Percentiles rank a stretch among this genome's conserved stretches.
Evolutionary conservation across 1,284 basidiomycete species (phyloP).

Genomic region (Coniferiporia sulphurascens): DNA sequence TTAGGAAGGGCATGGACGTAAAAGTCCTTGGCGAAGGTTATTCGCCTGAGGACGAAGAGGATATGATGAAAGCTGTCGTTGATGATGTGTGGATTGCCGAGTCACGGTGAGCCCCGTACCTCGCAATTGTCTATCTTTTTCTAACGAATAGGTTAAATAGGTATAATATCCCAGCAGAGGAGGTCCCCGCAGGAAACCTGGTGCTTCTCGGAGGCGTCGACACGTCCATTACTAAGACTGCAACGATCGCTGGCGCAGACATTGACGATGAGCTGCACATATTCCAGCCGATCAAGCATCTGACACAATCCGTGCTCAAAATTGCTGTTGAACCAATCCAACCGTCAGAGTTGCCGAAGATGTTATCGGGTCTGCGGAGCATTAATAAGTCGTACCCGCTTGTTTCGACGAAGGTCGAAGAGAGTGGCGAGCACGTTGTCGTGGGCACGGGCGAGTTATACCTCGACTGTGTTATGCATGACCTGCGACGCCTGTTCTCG

Average conservation of each 20-base stretch:
- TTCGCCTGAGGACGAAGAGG: slow-evolving; percentile 97
- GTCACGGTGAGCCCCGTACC: slow-evolving; percentile 55
- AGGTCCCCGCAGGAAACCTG: slow-evolving; percentile 88
- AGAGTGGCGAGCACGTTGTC: slow-evolving; percentile 96
- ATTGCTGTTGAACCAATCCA: slow-evolving; percentile 98
- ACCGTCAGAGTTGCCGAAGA: slow-evolving; percentile 97
- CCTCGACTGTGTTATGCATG: slow-evolving; percentile 96
- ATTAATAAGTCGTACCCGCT: slow-evolving; percentile 98
- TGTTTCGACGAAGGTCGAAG: slow-evolving; percentile 93
- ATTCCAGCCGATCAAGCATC: slow-evolving; percentile 92
- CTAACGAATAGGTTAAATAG: slow-evolving; percentile 33
- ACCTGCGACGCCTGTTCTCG: slow-evolving; percentile 86
- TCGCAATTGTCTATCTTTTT: background rate
- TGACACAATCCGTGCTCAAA: slow-evolving; percentile 97
- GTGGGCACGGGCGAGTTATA: slow-evolving; percentile 97
- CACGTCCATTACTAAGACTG: slow-evolving; percentile 91
- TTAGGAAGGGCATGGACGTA: slow-evolving; percentile 77
- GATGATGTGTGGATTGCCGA: slow-evolving; percentile 90
- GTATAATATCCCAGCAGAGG: slow-evolving; percentile 86
- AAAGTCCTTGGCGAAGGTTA: slow-evolving; percentile 98
- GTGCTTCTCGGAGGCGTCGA: slow-evolving; percentile 93
- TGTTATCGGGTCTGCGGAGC: slow-evolving; percentile 94
- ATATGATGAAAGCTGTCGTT: slow-evolving; percentile 86
- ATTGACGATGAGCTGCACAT: slow-evolving; percentile 87
- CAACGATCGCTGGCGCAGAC: slow-evolving; percentile 75